A percentile compares a stretch with the other conserved stretches of the same genome.
Evolutionary conservation across 345 rosid species (phyloP).

Genomic region (Abelmoschus esculentus): DNA sequence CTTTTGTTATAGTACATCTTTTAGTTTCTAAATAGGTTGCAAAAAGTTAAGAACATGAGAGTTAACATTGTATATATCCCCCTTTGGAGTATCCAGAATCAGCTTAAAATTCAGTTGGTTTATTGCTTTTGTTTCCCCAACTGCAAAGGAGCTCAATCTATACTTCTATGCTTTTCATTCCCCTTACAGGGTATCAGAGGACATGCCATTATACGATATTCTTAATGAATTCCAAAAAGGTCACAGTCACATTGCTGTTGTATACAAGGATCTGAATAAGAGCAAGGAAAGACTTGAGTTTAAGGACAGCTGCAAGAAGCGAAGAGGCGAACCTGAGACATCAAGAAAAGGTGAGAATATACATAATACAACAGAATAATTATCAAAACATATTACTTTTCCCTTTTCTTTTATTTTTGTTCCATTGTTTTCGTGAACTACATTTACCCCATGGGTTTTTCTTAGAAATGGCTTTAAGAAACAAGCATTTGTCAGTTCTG

Average conservation of each 20-base stretch:
- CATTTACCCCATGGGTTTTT: not conserved
- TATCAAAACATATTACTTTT: slow-evolving; percentile 4
- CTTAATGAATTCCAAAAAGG: slow-evolving; percentile 95
- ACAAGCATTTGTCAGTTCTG: not conserved
- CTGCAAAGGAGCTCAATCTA: not conserved
- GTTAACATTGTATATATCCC: not conserved
- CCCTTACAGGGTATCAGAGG: slow-evolving; percentile 60
- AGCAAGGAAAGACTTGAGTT: slow-evolving; percentile 32
- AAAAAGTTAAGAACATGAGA: not conserved
- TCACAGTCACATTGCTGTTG: slow-evolving; percentile 94
- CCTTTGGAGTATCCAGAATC: not conserved
- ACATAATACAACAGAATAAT: not conserved
- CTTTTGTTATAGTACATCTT: not conserved
- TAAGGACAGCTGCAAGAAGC: slow-evolving; percentile 56
- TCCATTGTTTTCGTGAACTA: not conserved
- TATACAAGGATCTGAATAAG: slow-evolving; percentile 57
- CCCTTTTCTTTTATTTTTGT: not conserved
- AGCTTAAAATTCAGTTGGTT: not conserved
- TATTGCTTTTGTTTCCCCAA: not conserved
- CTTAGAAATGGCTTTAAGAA: not conserved
- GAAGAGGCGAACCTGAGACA: slow-evolving; percentile 31
- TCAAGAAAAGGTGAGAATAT: slow-evolving; percentile 38
- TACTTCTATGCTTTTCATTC: slow-evolving; percentile 12
- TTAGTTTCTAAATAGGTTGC: not conserved
- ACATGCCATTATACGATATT: slow-evolving; percentile 85